phyloP scores from a whole-genome alignment of 768 basidiomycete species.

The Botryobasidium botryosum region DNA sequence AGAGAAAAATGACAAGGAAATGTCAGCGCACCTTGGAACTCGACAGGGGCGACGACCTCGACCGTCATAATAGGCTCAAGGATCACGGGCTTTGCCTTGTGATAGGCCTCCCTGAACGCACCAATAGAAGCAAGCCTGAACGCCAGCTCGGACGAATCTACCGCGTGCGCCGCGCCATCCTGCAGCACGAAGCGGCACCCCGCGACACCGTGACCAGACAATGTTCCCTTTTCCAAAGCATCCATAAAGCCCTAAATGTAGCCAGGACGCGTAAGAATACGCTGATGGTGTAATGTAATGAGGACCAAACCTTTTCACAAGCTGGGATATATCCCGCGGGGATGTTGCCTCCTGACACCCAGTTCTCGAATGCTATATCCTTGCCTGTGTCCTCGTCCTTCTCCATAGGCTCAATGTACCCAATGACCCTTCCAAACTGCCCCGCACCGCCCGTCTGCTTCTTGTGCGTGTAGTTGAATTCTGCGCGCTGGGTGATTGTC shows the following conservation, averaged over 20 bases:
- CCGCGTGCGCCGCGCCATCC: constrained; percentile 84
- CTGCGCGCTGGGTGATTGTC: constrained; percentile 66
- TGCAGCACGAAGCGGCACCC: constrained; percentile 76
- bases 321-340: constrained; percentile 87
- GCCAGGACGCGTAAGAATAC: constrained; percentile 4
- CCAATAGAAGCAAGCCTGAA: constrained; percentile 84
- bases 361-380: constrained; percentile 52
- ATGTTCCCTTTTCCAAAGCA: constrained; percentile 76
- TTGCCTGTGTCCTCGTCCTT: constrained; percentile 59
- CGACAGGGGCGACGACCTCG: constrained; percentile 86
- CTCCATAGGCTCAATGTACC: constrained; percentile 82
- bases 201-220: constrained; percentile 75
- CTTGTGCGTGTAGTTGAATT: constrained; percentile 88
- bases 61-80: constrained; percentile 99
- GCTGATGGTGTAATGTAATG: not conserved
- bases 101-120: constrained; percentile 83
- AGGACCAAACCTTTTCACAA: constrained; percentile 57
- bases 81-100: constrained; percentile 57
- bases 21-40: constrained; percentile 52
- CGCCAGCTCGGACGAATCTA: constrained; percentile 93
- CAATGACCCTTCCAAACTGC: constrained; percentile 87
- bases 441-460: constrained; percentile 97
- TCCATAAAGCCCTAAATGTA: constrained; percentile 72
- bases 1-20: not conserved
- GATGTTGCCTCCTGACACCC: constrained; percentile 84